Evolutionary conservation across 306 rosid species (phyloP), one percentile per base, ranked within the genome.

Genomic region (Quercus cerris): DNA sequence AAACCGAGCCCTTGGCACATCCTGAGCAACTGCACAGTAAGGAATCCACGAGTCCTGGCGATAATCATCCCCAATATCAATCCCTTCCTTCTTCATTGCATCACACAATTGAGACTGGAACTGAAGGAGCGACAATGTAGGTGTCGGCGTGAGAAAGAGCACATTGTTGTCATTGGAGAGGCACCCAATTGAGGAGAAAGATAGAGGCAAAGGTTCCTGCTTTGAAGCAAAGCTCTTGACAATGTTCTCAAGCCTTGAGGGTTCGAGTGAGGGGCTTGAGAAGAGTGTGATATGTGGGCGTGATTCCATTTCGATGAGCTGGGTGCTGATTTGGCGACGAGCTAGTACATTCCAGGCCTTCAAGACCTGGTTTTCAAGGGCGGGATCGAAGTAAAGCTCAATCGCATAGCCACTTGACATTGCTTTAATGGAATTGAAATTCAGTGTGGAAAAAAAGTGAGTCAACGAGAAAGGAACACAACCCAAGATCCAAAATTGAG

Each of bases 241-340:
- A 0, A 88, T 59, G 27, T 87, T 38, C 23, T 96, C 94, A 11
- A 93, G 77, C 73, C 85, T 93, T 5, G 87, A 69, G 14, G 97
- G 89, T 51, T 96, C 99, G 9, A 88, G 56, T 18, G 75, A 86
- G 0, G 91, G 77, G 54, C 83, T 75, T 20, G 99, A 89, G 85
- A 93, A 93, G 70, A 96, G 97, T 2, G 99, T 93, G 77, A 96
- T 93, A 93, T 93, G 99, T 0, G 99, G 99, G 12, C 99, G 98
- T 0, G 99, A 96, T 33, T 88, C 97, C 56, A 91, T 93, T 77
- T 93, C 97, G 72, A 96, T 96, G 41, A 96, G 88, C 28, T 89
- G 90, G 2, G 98, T 91, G 61, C 93, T 96, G 77, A 96, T 96
- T 75, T 93, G 98, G 6, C 99, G 88, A 17, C 99, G 89, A 1